A percentile compares a stretch with the other conserved stretches of the same genome.
phyloP scores from a whole-genome alignment of 768 basidiomycete species.

The Leccinum variicolor region DNA sequence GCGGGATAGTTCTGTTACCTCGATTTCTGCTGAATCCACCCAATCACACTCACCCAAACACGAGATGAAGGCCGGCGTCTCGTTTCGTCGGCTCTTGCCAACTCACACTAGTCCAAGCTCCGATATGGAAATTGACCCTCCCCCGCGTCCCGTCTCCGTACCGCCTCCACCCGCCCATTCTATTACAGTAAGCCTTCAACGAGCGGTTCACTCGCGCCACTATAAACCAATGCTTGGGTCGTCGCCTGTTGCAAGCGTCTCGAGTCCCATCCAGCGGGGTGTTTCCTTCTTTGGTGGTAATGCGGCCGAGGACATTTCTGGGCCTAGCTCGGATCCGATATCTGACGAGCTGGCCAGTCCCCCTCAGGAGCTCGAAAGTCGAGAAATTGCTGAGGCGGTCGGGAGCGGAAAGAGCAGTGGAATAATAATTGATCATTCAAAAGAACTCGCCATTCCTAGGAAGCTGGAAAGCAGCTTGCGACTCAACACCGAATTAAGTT shows the following conservation, averaged over 20 bases:
- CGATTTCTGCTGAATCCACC: conserved; percentile 22
- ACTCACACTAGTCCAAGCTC: conserved; percentile 3
- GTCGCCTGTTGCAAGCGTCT: conserved; percentile 20
- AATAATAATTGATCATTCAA: conserved; percentile 6
- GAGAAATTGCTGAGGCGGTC: conserved; percentile 11
- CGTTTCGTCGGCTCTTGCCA: conserved; percentile 7
- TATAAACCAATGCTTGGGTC: conserved; percentile 8
- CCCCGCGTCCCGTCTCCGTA: conserved; percentile 16
- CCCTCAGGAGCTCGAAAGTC: conserved; percentile 14
- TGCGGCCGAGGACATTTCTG: conserved; percentile 7
- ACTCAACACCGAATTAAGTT: conserved; percentile 1
- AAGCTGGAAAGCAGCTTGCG: background rate
- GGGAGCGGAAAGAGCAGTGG: conserved; percentile 6
- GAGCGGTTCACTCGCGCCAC: background rate
- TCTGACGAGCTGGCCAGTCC: conserved; percentile 15
- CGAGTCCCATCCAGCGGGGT: conserved; percentile 9
- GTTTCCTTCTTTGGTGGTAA: conserved; percentile 1
- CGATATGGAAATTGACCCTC: conserved; percentile 29
- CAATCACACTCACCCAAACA: conserved; percentile 13
- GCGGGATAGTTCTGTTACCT: conserved; percentile 30
- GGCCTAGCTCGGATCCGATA: conserved; percentile 9
- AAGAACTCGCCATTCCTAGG: background rate
- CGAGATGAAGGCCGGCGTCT: conserved; percentile 1
- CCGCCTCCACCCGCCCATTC: conserved; percentile 13
- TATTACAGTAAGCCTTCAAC: background rate